Conservation (phyloP, 257 asterid genomes). For the Verbena officinalis region DNA sequence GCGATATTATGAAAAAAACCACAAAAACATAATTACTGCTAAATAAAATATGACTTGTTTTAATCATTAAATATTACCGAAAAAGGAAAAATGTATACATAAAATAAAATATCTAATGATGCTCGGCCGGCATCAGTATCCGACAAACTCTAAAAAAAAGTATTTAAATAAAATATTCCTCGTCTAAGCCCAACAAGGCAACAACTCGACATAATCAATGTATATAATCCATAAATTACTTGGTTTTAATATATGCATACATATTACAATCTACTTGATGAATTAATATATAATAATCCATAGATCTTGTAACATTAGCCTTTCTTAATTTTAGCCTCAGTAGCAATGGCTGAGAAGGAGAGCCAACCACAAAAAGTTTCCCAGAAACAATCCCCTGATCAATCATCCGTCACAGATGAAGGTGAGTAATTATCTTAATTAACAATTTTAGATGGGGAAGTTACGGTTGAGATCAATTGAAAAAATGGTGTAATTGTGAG, state of each 20-base stretch:
- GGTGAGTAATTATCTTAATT: constrained; percentile 14
- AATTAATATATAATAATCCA: neutral
- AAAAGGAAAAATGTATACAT: too few relatives aligned
- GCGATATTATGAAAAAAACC: too few relatives aligned
- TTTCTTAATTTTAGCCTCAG: neutral
- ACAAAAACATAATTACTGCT: too few relatives aligned
- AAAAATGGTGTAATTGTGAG: too few relatives aligned
- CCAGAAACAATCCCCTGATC: constrained; percentile 13
- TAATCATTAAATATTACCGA: too few relatives aligned
- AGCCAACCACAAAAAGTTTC: constrained; percentile 20
- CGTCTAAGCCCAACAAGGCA: neutral
- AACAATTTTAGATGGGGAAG: too few relatives aligned
- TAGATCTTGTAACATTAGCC: neutral
- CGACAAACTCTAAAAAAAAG: too few relatives aligned
- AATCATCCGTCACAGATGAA: constrained; percentile 19
- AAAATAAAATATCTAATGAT: neutral
- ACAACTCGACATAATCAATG: constrained; percentile 4
- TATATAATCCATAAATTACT: too few relatives aligned
- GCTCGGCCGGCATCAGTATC: constrained; percentile 25
- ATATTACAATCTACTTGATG: neutral
- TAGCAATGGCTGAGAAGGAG: constrained; percentile 39
- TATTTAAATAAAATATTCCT: too few relatives aligned
- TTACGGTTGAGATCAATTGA: too few relatives aligned
- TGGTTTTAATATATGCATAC: neutral
- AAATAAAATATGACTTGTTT: too few relatives aligned